Evolutionary conservation across 2,329 filamentous ascomycete genomes (phyloP), one percentile per base, ranked within the genome.

Genomic region (Orbilia javanica): DNA sequence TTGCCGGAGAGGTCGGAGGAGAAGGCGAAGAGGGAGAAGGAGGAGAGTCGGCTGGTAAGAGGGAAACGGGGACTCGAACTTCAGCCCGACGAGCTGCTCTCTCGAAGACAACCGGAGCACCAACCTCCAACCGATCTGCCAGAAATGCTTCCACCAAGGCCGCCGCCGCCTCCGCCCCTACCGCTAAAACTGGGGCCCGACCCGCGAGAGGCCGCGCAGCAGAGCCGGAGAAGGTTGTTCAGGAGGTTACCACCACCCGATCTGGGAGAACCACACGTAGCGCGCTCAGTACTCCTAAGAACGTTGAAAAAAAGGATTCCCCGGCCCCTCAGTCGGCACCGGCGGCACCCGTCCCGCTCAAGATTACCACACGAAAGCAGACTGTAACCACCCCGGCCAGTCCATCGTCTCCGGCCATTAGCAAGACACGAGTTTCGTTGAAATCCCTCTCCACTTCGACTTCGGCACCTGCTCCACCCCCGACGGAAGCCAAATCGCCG

Each of bases 261-360:
- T 78, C 74, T 10, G 74, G 74, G n/a, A 72, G 74, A 22, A 78
- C 74, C 4, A 78, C 74, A 8, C 60, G 74, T 1, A 78, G 74
- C 25, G 74, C 74, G 4, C 62, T 78, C 3, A 78, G 74, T 22
- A 78, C 67, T 22, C 68, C 68, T 3, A 69, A 69, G n/a, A 64
- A 42, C 13, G 63, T 34, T 1, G 74, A 78, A 18, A 71, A 72
- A 46, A 72, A 67, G 42, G 74, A 78, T 31, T 67, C 66, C 1
- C 66, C 73, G 8, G 34, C 53, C 22, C 60, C 74, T 27, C 25
- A 53, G 18, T 11, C 68, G 1, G 44, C 68, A 15, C 25, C 67
- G 29, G 27, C 57, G 13, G 31, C 55, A 20, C 67, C 67, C 13
- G 67, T 57, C 3, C 74, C 74, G 22, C 67, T 78, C 67, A 78